Base-by-base conservation (phyloP, 768 basidiomycete species). In the Chlorophyllum brunneum region DNA sequence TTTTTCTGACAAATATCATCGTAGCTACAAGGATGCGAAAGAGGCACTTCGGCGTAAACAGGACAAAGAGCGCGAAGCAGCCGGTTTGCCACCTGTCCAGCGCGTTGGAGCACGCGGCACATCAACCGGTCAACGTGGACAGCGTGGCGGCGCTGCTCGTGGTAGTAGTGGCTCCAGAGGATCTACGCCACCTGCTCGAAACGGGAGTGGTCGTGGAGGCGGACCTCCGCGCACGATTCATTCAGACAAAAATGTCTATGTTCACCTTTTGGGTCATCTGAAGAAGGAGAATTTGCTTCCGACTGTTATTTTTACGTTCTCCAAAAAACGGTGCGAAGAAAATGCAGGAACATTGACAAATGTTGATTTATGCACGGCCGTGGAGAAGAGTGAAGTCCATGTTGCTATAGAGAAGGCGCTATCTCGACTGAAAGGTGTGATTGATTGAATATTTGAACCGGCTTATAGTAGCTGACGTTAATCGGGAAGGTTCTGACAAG, bases 301-400 rank as follows among this genome's bases (percentile, higher is more conserved):
- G 1, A 93, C 95, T 11, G 97, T 99, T 27, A 82, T 97, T 24
- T 99, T 99, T 70, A 95, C 95, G 0, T 86, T 99, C 59, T 97
- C 93, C 24, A 99, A 99, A 75, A 95, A 94, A 67, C 77, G 82
- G 49, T 99, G 97, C 63, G 97, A 99, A 70, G 97, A 98, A 70
- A 92, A 99, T 63, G 97, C 97, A 3, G 78, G 76, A 7, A 97
- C 91, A 2, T 69, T 99, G 50, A 88, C 84, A 1, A 94, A 95
- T 66, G 76, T 83, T 27, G 94, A 99, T 69, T 72, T 99, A 30
- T 94, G 88, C 61, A 83, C 82, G 5, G 82, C 92, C 1, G 83
- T 85, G 42, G 97, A 99, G 71, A 98, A 94, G 77, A 98, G 95
- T 60, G 93, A 98, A 69, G 88, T 98, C 8, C 97, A 99, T 67